A percentile compares a stretch with the other conserved stretches of the same genome.
Evolutionary conservation across 2,329 filamentous ascomycete species (phyloP).

Genomic region (Basipetospora chlamydospora): DNA sequence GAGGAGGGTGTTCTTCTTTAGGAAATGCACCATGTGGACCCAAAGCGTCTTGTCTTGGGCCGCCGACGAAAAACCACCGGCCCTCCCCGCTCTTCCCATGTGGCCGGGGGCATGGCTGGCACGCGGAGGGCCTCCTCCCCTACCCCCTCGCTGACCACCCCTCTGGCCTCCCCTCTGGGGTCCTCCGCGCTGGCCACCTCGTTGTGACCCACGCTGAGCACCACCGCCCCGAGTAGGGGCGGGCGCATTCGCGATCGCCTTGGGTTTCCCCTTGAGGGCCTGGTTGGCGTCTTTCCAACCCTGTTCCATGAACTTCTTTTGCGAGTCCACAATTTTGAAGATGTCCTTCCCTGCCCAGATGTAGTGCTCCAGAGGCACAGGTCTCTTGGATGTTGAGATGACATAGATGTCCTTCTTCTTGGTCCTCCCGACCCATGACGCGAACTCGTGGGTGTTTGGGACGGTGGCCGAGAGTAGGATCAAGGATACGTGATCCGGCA

Average conservation of each 20-base stretch:
- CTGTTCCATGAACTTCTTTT: constrained; percentile 81
- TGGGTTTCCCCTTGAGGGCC: constrained; percentile 68
- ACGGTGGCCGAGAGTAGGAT: constrained; percentile 94
- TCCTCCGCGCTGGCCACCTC: constrained; percentile 24
- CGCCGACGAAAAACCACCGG: constrained; percentile 73
- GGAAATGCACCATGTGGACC: constrained; percentile 86
- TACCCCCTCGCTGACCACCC: constrained; percentile 39
- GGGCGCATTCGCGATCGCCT: constrained; percentile 25
- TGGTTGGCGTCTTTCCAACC: constrained; percentile 93
- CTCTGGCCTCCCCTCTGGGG: constrained; percentile 32
- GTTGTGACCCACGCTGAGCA: constrained; percentile 5
- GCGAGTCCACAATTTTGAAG: constrained; percentile 84
- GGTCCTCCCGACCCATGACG: constrained; percentile 93
- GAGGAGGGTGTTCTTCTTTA: constrained; percentile 74
- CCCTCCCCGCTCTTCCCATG: constrained; percentile 75
- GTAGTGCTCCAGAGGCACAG: constrained; percentile 89
- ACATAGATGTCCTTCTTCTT: constrained; percentile 99
- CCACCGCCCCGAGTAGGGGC: constrained; percentile 15
- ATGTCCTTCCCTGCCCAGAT: constrained; percentile 90
- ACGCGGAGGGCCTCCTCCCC: constrained; percentile 36
- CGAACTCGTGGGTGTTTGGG: constrained; percentile 94
- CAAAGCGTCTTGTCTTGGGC: constrained; percentile 93
- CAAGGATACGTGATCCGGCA: constrained; percentile 90
- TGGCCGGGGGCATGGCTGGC: constrained; percentile 59
- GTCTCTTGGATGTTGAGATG: constrained; percentile 90